Base-by-base conservation (phyloP, 75 land plant species). In the Larix kaempferi region DNA sequence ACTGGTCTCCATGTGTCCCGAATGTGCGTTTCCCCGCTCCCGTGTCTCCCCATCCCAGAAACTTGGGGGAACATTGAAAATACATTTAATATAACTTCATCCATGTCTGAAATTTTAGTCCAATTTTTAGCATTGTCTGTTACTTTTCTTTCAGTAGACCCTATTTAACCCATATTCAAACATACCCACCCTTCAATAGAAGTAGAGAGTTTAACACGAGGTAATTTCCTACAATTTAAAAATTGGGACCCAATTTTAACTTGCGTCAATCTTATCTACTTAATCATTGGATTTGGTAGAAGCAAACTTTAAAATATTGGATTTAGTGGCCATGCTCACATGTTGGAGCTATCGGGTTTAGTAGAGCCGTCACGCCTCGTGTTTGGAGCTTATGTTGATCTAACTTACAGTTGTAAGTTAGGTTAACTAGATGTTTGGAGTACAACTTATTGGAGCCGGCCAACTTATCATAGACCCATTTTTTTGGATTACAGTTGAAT, bases 401-500 rank as follows among this genome's bases (percentile, higher is more conserved):
- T 16, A 8, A 1, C 39, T 69, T n/a, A 69, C 23, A n/a, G 44
- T 69, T 39, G 22, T 41, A 33, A 69, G 49, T 41, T 39, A n/a
- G 72, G 72, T 69, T 41, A 37, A n/a, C 52, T 41, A 21, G 72
- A 69, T 37, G n/a, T 21, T 69, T 69, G 33, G 37, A 0, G 37
- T 69, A 69, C 10, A 59, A 25, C 71, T 59, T 56, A 17, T 74
- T n/a, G 7, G 10, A 33, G 22, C 33, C n/a, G 17, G 62, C 71
- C 21, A 39, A 39, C 14, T 33, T 65, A 71, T 27, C 56, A 37
- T 37, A 8, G 33, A 74, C 23, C 23, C 35, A 5, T 72, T 78
- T 17, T 23, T 56, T 26, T 74, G 79, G 67, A 54, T 60, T 80
- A 10, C 86, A 91, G 93, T 55, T 86, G 73, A 82, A 76, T 61